Evolutionary conservation across 1,284 basidiomycete genomes (phyloP).

Genomic region (Puccinia horiana): DNA sequence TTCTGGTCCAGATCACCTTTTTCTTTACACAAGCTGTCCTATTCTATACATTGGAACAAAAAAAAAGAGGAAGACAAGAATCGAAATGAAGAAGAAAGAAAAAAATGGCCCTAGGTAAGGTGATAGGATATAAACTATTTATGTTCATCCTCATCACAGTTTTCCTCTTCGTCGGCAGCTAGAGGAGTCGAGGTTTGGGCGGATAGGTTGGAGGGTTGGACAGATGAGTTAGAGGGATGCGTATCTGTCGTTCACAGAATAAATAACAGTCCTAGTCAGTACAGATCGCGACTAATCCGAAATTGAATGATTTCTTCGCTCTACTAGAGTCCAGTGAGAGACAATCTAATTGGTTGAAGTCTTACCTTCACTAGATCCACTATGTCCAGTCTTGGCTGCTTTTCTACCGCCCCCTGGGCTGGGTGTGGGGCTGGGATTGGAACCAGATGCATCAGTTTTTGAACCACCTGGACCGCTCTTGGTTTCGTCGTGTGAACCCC

Average conservation of each 20-base stretch:
- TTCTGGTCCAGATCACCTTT: too few relatives aligned
- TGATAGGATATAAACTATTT: neutral
- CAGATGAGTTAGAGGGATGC: neutral
- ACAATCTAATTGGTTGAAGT: too few relatives aligned
- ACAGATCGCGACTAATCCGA: too few relatives aligned
- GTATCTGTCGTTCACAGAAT: neutral
- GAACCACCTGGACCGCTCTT: neutral
- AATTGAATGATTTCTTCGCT: too few relatives aligned
- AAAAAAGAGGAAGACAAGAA: neutral
- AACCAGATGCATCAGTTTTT: neutral
- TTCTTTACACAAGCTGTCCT: too few relatives aligned
- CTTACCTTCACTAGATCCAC: too few relatives aligned
- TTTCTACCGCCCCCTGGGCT: neutral
- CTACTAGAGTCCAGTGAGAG: too few relatives aligned
- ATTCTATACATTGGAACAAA: too few relatives aligned
- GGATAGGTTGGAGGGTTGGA: neutral
- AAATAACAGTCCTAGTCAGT: too few relatives aligned
- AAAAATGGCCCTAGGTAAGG: neutral
- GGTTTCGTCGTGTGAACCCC: neutral
- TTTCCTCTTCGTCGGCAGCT: neutral
- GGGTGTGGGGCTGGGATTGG: neutral
- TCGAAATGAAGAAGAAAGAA: too few relatives aligned
- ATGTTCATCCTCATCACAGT: neutral
- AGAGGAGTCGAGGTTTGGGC: neutral
- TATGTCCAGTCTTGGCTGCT: too few relatives aligned